These are phyloP conservation scores for Dryas drummondii DNA, from an alignment of 306 rosid genomes.

Conservation along the genomic window DNA sequence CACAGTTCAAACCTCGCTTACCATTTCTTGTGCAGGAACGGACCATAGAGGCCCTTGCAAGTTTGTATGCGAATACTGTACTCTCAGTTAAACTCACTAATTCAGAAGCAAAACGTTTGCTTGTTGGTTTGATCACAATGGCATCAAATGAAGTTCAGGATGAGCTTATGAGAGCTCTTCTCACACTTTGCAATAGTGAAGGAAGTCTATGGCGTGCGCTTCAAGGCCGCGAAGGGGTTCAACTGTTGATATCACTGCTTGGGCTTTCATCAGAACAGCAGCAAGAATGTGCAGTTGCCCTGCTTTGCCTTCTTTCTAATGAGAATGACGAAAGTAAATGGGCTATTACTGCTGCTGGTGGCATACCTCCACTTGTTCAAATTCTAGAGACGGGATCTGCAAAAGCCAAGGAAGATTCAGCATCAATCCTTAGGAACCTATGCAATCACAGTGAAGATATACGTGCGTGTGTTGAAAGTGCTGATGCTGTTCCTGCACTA, in stretches of 20 bases:
- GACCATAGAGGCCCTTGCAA: slow-evolving; percentile 95
- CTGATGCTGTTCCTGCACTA: slow-evolving; percentile 97
- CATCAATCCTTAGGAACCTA: slow-evolving; percentile 86
- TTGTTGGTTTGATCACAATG: slow-evolving; percentile 98
- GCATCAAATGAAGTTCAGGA: slow-evolving; percentile 87
- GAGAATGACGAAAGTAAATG: slow-evolving; percentile 98
- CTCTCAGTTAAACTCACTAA: slow-evolving; percentile 71
- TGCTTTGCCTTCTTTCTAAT: slow-evolving; percentile 80
- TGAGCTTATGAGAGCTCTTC: slow-evolving; percentile 81
- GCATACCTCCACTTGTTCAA: slow-evolving; percentile 98
- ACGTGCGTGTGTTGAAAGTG: slow-evolving; percentile 98
- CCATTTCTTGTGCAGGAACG: slow-evolving; percentile 94
- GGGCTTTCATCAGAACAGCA: slow-evolving; percentile 99
- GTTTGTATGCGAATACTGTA: slow-evolving; percentile 81
- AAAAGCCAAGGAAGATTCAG: slow-evolving; percentile 99
- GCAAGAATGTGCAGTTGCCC: slow-evolving; percentile 97
- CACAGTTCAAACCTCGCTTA: slow-evolving; percentile 66
- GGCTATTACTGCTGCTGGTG: slow-evolving; percentile 99
- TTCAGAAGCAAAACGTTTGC: slow-evolving; percentile 88
- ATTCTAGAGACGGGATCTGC: slow-evolving; percentile 92
- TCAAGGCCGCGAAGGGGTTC: slow-evolving; percentile 97
- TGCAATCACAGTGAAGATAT: slow-evolving; percentile 99
- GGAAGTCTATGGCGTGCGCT: slow-evolving; percentile 89
- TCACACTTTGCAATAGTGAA: slow-evolving; percentile 76
- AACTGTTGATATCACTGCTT: slow-evolving; percentile 86